These are phyloP conservation scores for Aotearoamyces nothofagi DNA, from an alignment of 2,329 filamentous ascomycete species.

Conservation along the genomic window DNA sequence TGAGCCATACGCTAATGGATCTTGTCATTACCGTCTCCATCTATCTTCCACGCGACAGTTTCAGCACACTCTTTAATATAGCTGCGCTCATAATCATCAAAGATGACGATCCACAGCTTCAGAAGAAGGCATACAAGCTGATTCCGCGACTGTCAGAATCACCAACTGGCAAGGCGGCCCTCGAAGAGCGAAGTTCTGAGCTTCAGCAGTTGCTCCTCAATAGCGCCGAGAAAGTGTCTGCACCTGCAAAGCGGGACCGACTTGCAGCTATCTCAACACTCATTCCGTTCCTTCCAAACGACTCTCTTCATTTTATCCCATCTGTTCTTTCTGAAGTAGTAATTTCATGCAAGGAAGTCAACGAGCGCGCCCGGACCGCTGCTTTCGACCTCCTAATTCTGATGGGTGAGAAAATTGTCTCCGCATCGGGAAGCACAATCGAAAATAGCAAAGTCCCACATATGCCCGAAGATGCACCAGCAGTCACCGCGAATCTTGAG, in stretches of 20 bases:
- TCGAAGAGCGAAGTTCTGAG: slow-evolving; percentile 60
- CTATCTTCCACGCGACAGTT: slow-evolving; percentile 80
- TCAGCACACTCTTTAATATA: slow-evolving; percentile 72
- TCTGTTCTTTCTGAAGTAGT: slow-evolving; percentile 86
- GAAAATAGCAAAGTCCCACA: slow-evolving; percentile 75
- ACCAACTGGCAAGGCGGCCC: slow-evolving; percentile 57
- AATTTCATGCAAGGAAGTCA: slow-evolving; percentile 93
- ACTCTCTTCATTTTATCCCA: slow-evolving; percentile 84
- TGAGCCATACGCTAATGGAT: slow-evolving; percentile 90
- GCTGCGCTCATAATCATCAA: slow-evolving; percentile 70
- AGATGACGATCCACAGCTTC: slow-evolving; percentile 74
- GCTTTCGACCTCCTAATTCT: slow-evolving; percentile 83
- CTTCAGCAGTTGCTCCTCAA: slow-evolving; percentile 69
- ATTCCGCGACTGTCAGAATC: slow-evolving; percentile 83
- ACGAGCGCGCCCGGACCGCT: slow-evolving; percentile 79
- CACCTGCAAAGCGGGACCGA: slow-evolving; percentile 74
- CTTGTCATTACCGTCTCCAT: slow-evolving; percentile 91
- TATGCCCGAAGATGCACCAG: slow-evolving; percentile 69
- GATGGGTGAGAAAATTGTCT: slow-evolving; percentile 67
- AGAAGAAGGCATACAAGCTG: slow-evolving; percentile 98
- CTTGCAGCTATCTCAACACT: slow-evolving; percentile 70
- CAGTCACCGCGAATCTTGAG: slow-evolving; percentile 68
- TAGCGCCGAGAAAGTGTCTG: slow-evolving; percentile 71
- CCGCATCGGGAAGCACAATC: slow-evolving; percentile 54
- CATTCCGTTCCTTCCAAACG: slow-evolving; percentile 60